Percentiles rank a stretch among this genome's conserved stretches.
Evolutionary conservation across 169 alveolate species (phyloP).

Genomic region (Eimeria necatrix): DNA sequence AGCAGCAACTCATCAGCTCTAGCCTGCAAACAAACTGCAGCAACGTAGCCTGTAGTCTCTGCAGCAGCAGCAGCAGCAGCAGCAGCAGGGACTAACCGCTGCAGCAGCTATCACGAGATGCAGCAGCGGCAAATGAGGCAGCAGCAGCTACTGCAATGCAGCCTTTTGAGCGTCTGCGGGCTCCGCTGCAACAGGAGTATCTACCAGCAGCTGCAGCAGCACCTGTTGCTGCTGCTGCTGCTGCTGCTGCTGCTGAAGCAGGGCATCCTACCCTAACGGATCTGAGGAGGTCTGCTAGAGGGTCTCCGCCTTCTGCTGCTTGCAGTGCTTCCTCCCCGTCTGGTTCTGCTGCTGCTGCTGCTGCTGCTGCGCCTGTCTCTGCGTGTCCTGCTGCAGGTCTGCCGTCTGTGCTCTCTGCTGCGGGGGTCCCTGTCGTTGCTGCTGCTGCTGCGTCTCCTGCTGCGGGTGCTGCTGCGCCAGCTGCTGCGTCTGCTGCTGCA

Average conservation of each 20-base stretch:
- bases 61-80: constrained; percentile 44
- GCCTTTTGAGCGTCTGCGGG: neutral
- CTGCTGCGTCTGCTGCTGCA: constrained; percentile 57
- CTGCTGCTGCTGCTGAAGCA: constrained; percentile 17
- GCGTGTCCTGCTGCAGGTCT: constrained; percentile 45
- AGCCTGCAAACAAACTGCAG: neutral
- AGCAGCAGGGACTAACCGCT: neutral
- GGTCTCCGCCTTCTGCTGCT: constrained; percentile 44
- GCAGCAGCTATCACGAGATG: constrained; percentile 46
- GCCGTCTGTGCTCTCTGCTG: neutral
- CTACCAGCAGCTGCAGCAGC: neutral
- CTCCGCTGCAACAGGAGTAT: neutral
- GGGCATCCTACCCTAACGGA: constrained; percentile 21
- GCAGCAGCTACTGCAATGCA: neutral
- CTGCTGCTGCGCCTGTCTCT: constrained; percentile 15
- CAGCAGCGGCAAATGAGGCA: constrained; percentile 8
- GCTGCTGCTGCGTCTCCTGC: constrained; percentile 19
- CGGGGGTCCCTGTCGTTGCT: neutral
- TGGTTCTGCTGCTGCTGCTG: constrained; percentile 39
- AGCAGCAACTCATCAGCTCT: constrained; percentile 59
- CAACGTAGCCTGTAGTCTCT: neutral
- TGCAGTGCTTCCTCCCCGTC: constrained; percentile 45
- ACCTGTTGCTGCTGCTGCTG: constrained; percentile 33
- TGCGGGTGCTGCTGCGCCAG: constrained; percentile 38
- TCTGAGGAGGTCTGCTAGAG: constrained; percentile 32